Evolutionary conservation across 2,329 filamentous ascomycete genomes (phyloP).

Genomic region (Neurospora sp.): DNA sequence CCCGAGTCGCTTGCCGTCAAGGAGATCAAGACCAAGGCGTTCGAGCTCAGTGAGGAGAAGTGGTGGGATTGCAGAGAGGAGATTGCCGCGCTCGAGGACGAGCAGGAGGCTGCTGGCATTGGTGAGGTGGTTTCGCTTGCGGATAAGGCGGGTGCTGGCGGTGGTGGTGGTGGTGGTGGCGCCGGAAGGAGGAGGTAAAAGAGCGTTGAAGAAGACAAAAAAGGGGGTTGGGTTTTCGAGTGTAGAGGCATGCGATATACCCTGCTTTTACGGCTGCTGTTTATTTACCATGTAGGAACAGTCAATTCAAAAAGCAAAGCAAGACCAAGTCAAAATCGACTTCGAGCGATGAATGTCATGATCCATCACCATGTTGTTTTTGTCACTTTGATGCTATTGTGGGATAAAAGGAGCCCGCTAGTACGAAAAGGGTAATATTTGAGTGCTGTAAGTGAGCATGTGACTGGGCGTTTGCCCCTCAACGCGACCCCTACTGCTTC

Average conservation of each 20-base stretch:
- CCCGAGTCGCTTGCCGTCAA: conserved; percentile 67
- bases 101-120: conserved; percentile 91
- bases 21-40: conserved; percentile 85
- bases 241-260: neutral
- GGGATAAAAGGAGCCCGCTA: neutral
- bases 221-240: neutral
- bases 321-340: neutral
- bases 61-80: conserved; percentile 99
- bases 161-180: conserved; percentile 27
- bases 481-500: neutral
- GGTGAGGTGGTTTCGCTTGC: conserved; percentile 85
- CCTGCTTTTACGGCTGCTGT: neutral
- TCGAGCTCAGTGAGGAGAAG: conserved; percentile 85
- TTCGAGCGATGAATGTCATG: neutral
- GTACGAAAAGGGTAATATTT: neutral
- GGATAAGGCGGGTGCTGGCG: conserved; percentile 48
- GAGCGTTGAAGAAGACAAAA: neutral
- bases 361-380: neutral
- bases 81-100: conserved; percentile 81
- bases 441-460: neutral
- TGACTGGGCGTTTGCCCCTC: conserved; percentile 5
- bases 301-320: neutral
- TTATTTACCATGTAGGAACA: neutral
- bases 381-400: neutral
- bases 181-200: conserved; percentile 14